Base-by-base conservation (phyloP, 768 basidiomycete genomes). In the Artomyces pyxidatus region DNA sequence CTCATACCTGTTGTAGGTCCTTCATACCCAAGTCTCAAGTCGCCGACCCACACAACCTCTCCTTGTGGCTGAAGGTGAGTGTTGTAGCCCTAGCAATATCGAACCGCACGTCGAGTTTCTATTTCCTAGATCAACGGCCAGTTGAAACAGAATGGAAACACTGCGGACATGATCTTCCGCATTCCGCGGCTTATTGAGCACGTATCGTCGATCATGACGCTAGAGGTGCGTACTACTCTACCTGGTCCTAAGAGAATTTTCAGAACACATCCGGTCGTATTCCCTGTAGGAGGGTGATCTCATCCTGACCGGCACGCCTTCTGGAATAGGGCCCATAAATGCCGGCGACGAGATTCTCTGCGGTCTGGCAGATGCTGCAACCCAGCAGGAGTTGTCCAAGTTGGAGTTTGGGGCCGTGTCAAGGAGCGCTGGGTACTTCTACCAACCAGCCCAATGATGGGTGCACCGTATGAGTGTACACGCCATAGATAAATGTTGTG, bases 131-230 rank as follows among this genome's bases (percentile, higher is more conserved):
- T 98, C 61, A 95, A 98, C 53, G 92, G 83, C 35, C 66, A 72
- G 17, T 68, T 77, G 47, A 93, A 88, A 62, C 96, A 99, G 65
- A 74, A 88, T 48, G 94, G 92, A 2, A 81, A 75, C 22, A 93
- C 94, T 4, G 65, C 70, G 12, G 85, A 94, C 63, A 96, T 97
- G 93, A 86, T 96, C 38, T 95, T 94, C 72, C 76, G 74, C 26
- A 92, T 98, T 30, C 91, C 93, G 1, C 74, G 79, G 19, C 74
- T 98, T 43, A 85, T 98, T 54, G 80, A 87, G 55, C 93, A 95
- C 61, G 76, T 95, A 48, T 95, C 93, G 2, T 88, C 90, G 4
- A 94, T 99, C 66, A 96, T 98, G 93, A 84, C 85, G 0, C 75
- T 99, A n/a, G 92, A 96, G 76, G 93, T 87, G 14, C 41, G 60